Conservation (phyloP, 1,284 basidiomycete species). For the Trichosporon asahii region DNA sequence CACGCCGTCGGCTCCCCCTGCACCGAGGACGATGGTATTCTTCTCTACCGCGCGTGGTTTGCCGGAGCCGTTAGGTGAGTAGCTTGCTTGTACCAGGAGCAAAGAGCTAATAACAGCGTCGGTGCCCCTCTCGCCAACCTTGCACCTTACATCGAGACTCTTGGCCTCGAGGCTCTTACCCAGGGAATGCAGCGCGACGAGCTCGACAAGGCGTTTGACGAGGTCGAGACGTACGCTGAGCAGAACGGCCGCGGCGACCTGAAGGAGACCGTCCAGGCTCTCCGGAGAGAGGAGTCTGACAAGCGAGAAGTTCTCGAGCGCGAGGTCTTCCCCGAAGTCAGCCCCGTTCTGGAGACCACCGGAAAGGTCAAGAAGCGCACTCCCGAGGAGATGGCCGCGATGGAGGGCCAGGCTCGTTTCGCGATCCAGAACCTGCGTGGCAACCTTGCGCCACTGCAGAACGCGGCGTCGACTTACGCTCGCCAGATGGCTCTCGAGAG, state of each 20-base stretch:
- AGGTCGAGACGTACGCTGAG: conserved; percentile 29
- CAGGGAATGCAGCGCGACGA: conserved; percentile 31
- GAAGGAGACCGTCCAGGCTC: conserved; percentile 25
- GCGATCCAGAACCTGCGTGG: conserved; percentile 65
- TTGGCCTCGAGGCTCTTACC: conserved; percentile 26
- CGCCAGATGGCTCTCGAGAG: conserved; percentile 80
- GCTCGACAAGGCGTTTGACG: conserved; percentile 32
- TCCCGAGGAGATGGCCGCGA: conserved; percentile 10
- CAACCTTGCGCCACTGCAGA: conserved; percentile 61
- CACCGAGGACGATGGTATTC: conserved; percentile 37
- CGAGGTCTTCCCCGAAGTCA: conserved; percentile 39
- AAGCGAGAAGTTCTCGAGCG: conserved; percentile 29
- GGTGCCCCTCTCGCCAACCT: conserved; percentile 32
- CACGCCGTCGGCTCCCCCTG: conserved; percentile 13
- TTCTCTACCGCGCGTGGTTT: conserved; percentile 48
- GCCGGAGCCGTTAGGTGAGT: conserved; percentile 42
- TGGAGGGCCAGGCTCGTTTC: conserved; percentile 36
- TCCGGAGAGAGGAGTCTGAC: conserved; percentile 28
- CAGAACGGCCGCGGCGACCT: conserved; percentile 23
- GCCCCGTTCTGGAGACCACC: conserved; percentile 31
- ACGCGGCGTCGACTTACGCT: conserved; percentile 60
- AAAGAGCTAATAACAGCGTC: conserved; percentile 27
- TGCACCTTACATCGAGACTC: conserved; percentile 35
- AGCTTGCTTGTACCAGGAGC: no score
- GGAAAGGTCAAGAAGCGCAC: conserved; percentile 14